Percentiles rank a stretch among this genome's conserved stretches.
Conservation (phyloP, 139 green algal species). For the Chlorella sp. region DNA sequence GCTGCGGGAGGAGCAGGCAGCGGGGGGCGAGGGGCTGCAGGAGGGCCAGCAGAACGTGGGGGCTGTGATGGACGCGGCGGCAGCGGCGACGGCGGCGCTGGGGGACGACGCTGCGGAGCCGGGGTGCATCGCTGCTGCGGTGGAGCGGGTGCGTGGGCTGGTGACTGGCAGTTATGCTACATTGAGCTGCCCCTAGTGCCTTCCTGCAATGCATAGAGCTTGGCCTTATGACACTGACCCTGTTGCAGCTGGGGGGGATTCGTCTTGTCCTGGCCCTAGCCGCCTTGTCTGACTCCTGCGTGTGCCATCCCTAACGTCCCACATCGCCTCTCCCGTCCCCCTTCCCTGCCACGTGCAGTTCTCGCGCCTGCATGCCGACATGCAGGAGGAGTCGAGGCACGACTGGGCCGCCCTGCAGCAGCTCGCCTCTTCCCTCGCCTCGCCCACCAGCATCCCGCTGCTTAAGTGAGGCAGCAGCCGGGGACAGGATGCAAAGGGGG, state of each 20-base stretch:
- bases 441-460: constrained; percentile 8
- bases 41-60: neutral
- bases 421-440: neutral
- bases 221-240: neutral
- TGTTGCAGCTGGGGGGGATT: no score
- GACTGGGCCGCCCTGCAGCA: constrained; percentile 9
- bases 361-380: constrained; percentile 9
- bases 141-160: constrained; percentile 14
- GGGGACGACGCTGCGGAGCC: neutral
- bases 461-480: neutral
- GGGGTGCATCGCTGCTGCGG: neutral
- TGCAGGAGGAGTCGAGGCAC: constrained; percentile 19
- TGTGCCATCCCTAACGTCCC: neutral
- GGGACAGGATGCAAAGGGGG: neutral
- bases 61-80: neutral
- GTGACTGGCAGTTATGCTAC: neutral
- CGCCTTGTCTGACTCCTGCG: neutral
- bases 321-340: neutral
- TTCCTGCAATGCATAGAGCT: neutral
- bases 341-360: neutral
- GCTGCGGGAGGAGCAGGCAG: constrained; percentile 7
- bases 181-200: neutral
- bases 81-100: neutral
- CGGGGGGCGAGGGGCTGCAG: neutral
- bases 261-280: neutral